A percentile compares a stretch with the other conserved stretches of the same genome.
These are phyloP conservation scores for Magnaporthiopsis incrustans DNA, from an alignment of 2,329 filamentous ascomycete species.

Conservation along the genomic window DNA sequence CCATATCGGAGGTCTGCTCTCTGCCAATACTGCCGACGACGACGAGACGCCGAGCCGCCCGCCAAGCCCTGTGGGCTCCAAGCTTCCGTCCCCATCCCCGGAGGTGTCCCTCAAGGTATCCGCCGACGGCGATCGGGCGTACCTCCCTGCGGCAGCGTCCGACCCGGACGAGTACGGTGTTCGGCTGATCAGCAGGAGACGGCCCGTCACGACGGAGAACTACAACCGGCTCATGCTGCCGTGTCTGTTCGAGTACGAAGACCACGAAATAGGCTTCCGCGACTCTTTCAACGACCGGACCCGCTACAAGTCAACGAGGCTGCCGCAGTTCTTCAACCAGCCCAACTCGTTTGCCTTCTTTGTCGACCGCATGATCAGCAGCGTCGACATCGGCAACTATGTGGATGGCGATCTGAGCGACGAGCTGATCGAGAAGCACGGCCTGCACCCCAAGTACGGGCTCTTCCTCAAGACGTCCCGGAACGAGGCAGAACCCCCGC, in stretches of 20 bases:
- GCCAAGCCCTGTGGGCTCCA: slow-evolving; percentile 12
- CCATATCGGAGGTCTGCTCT: slow-evolving; percentile 32
- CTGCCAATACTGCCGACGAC: slow-evolving; percentile 22
- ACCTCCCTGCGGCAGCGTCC: slow-evolving; percentile 29
- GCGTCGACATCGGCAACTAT: slow-evolving; percentile 43
- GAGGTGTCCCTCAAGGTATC: slow-evolving; percentile 15
- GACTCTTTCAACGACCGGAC: slow-evolving; percentile 49
- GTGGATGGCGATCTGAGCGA: slow-evolving; percentile 43
- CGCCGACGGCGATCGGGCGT: slow-evolving; percentile 16
- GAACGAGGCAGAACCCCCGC: slow-evolving; percentile 34
- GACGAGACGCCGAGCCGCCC: slow-evolving; percentile 15
- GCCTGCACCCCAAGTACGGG: slow-evolving; percentile 45
- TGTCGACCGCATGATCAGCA: slow-evolving; percentile 44
- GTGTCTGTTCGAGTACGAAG: slow-evolving; percentile 37
- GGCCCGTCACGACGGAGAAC: slow-evolving; percentile 28
- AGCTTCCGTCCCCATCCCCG: slow-evolving; percentile 12
- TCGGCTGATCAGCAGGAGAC: slow-evolving; percentile 33
- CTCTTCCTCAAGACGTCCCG: slow-evolving; percentile 40
- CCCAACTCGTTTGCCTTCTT: slow-evolving; percentile 47
- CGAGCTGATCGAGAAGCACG: slow-evolving; percentile 38
- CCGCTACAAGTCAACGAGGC: slow-evolving; percentile 31
- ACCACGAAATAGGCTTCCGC: slow-evolving; percentile 50
- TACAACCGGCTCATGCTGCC: slow-evolving; percentile 49
- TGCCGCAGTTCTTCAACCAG: slow-evolving; percentile 34
- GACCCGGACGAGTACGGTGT: slow-evolving; percentile 46